These are phyloP conservation scores for Melanogaster broomeanus DNA, from an alignment of 768 basidiomycete genomes.

Conservation along the genomic window DNA sequence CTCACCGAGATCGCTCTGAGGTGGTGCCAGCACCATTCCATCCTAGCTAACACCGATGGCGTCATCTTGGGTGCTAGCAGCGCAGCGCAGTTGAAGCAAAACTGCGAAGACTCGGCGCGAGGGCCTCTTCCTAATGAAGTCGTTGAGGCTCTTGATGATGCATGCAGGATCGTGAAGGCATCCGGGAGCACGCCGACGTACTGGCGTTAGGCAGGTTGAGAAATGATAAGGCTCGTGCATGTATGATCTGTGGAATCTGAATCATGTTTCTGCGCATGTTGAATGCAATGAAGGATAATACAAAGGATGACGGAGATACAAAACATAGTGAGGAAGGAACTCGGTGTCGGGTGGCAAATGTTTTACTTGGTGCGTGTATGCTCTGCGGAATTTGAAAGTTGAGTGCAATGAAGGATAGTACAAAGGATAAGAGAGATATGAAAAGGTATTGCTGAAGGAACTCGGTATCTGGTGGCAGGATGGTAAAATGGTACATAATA, in stretches of 20 bases:
- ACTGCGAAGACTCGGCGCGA: constrained; percentile 48
- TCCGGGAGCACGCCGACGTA: constrained; percentile 37
- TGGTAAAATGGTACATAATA: too few species aligned
- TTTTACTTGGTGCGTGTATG: neutral
- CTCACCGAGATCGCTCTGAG: constrained; percentile 57
- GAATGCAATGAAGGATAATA: neutral
- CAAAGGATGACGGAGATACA: neutral
- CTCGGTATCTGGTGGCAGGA: constrained; percentile 2
- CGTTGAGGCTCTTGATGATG: constrained; percentile 50
- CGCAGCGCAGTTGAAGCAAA: constrained; percentile 44
- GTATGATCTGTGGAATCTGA: neutral
- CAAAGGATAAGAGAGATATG: neutral
- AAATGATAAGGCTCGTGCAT: neutral
- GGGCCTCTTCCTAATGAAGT: constrained; percentile 57
- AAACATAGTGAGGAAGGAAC: neutral
- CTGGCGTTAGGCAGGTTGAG: constrained; percentile 30
- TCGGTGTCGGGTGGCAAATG: neutral
- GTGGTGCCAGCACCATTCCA: constrained; percentile 63
- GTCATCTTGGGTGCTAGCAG: constrained; percentile 52
- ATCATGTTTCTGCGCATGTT: neutral
- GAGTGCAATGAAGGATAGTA: neutral
- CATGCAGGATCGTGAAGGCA: constrained; percentile 41
- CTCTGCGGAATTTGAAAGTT: neutral
- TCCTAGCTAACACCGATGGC: constrained; percentile 44
- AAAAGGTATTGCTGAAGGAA: neutral